Conservation (phyloP, 768 basidiomycete genomes). For the Mycena pura region DNA sequence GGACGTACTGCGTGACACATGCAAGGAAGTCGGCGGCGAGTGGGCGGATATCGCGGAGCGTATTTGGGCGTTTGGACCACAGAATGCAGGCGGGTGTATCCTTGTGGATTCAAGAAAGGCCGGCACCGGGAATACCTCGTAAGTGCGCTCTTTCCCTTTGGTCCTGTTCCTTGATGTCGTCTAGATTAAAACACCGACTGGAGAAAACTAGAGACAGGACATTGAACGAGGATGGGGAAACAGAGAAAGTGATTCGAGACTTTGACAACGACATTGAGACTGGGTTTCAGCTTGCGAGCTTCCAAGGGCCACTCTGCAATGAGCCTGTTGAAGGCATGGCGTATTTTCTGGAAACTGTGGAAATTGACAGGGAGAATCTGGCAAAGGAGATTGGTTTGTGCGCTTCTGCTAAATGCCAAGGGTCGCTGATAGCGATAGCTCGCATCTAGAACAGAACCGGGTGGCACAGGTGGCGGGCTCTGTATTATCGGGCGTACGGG, state of each 20-base stretch:
- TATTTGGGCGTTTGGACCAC: slow-evolving; percentile 94
- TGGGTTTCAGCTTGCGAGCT: slow-evolving; percentile 93
- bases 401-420: slow-evolving; percentile 12
- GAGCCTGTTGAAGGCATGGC: slow-evolving; percentile 95
- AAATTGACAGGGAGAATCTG: slow-evolving; percentile 63
- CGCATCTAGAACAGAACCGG: slow-evolving; percentile 69
- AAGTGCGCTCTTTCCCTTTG: slow-evolving; percentile 37
- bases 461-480: slow-evolving; percentile 90
- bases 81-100: slow-evolving; percentile 84
- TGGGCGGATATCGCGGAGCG: slow-evolving; percentile 77
- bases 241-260: slow-evolving; percentile 49
- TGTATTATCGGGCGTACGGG: slow-evolving; percentile 85
- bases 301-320: slow-evolving; percentile 93
- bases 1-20: slow-evolving; percentile 67
- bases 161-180: neutral
- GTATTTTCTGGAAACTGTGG: slow-evolving; percentile 84
- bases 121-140: slow-evolving; percentile 57
- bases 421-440: slow-evolving; percentile 24
- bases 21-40: slow-evolving; percentile 78
- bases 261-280: slow-evolving; percentile 88
- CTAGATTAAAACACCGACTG: slow-evolving; percentile 60
- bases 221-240: slow-evolving; percentile 37
- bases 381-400: slow-evolving; percentile 72
- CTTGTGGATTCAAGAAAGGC: slow-evolving; percentile 75
- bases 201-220: slow-evolving; percentile 47